A percentile compares a stretch with the other conserved stretches of the same genome.
These are phyloP conservation scores for Marasmius fiardii DNA, from an alignment of 1,284 basidiomycete species.

Conservation along the genomic window DNA sequence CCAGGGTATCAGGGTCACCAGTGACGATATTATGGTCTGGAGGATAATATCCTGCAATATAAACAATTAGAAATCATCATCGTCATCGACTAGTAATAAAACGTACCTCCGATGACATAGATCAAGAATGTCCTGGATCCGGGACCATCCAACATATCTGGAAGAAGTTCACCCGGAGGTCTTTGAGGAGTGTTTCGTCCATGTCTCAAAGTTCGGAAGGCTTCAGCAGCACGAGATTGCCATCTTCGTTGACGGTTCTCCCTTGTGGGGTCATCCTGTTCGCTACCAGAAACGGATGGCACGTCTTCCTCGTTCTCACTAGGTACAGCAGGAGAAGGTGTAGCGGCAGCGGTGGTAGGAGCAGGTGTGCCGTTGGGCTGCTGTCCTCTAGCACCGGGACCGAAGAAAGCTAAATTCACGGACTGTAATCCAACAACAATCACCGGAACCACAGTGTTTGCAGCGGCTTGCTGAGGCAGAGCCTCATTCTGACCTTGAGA, in stretches of 20 bases:
- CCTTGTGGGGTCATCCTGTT: slow-evolving; percentile 1
- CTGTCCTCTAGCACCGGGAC: slow-evolving; percentile 10
- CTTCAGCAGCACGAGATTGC: slow-evolving; percentile 52
- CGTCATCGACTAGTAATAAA: slow-evolving; percentile 8
- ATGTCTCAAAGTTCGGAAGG: slow-evolving; percentile 37
- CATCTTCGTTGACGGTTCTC: slow-evolving; percentile 27
- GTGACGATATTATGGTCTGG: slow-evolving; percentile 82
- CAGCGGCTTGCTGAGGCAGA: slow-evolving; percentile 15
- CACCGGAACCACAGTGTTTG: slow-evolving; percentile 65
- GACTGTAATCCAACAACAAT: slow-evolving; percentile 79
- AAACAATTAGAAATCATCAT: slow-evolving; percentile 11
- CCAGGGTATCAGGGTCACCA: slow-evolving; percentile 65
- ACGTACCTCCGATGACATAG: slow-evolving; percentile 73
- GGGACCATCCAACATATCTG: slow-evolving; percentile 26
- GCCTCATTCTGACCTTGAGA: slow-evolving; percentile 24
- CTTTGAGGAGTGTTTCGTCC: neutral
- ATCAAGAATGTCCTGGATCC: slow-evolving; percentile 76
- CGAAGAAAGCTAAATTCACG: slow-evolving; percentile 45
- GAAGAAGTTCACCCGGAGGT: slow-evolving; percentile 16
- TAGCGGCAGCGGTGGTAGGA: neutral
- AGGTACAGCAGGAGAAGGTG: neutral
- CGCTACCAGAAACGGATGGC: neutral
- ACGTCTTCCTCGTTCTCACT: slow-evolving; percentile 15
- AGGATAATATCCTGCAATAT: slow-evolving; percentile 72
- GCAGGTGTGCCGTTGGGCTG: neutral